These are phyloP conservation scores for Aureobasidium sp. DNA, from an alignment of 2,329 filamentous ascomycete species.

Conservation along the genomic window DNA sequence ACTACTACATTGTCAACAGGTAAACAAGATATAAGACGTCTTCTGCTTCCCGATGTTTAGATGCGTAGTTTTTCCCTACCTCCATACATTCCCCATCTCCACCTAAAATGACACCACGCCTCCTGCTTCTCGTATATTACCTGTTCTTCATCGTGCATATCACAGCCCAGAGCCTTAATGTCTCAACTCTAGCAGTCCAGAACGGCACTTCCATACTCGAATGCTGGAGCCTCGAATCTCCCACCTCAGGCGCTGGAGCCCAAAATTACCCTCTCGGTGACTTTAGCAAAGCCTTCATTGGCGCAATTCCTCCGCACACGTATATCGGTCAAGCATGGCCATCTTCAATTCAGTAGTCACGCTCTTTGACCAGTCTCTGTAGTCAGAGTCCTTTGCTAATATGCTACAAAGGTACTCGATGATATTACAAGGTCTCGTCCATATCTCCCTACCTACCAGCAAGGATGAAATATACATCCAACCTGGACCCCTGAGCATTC, in stretches of 20 bases:
- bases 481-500: not conserved
- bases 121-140: not conserved
- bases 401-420: not conserved
- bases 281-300: conserved; percentile 2
- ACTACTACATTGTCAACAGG: not conserved
- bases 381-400: not conserved
- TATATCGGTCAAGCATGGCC: conserved; percentile 2
- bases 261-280: conserved; percentile 1
- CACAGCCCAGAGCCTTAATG: not conserved
- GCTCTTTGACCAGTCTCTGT: no score
- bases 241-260: not conserved
- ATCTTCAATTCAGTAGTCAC: not conserved
- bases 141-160: not conserved
- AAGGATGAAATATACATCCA: not conserved
- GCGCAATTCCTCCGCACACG: not conserved
- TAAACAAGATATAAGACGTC: not conserved
- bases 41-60: fast-evolving
- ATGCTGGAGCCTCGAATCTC: not conserved
- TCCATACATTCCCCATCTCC: no score
- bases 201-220: not conserved
- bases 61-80: not conserved
- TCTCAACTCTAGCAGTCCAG: not conserved
- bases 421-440: not conserved
- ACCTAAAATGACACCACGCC: not conserved
- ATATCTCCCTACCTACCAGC: not conserved